Conservation (phyloP, 2,329 filamentous ascomycete species). For the Mycogone perniciosa region DNA sequence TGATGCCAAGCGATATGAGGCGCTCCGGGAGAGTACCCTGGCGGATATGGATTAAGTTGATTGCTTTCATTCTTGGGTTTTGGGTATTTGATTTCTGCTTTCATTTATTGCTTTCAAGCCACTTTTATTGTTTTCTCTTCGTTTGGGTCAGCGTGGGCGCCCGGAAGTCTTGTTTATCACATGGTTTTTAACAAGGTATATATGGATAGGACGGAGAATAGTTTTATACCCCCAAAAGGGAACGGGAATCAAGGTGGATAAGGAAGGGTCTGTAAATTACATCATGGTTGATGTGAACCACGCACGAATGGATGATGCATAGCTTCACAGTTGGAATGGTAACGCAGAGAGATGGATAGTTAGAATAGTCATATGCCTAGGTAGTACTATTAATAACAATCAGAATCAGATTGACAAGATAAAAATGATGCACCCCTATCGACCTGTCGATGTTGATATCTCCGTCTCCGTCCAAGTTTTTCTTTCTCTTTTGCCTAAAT, state of each 20-base stretch:
- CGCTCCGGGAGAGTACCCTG: constrained; percentile 44
- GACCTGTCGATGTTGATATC: background rate
- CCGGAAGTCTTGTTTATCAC: background rate
- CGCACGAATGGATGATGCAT: background rate
- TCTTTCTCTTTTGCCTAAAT: background rate
- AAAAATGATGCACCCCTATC: background rate
- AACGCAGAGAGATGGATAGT: too few relatives aligned
- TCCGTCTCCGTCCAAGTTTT: background rate
- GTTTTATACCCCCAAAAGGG: background rate
- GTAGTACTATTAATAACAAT: background rate
- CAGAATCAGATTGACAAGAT: background rate
- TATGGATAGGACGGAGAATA: background rate
- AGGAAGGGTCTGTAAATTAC: background rate
- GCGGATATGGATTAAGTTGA: constrained; percentile 36
- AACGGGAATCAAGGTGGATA: background rate
- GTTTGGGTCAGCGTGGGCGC: background rate
- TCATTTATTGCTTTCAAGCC: background rate
- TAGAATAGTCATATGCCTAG: too few relatives aligned
- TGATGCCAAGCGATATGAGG: constrained; percentile 46
- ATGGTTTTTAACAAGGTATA: background rate
- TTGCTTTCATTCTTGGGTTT: background rate
- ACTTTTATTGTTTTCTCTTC: background rate
- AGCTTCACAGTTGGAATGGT: too few relatives aligned
- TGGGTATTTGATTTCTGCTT: background rate
- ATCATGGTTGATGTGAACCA: background rate